Conservation (phyloP, 2,329 filamentous ascomycete species). For the Endothia cerciana region DNA sequence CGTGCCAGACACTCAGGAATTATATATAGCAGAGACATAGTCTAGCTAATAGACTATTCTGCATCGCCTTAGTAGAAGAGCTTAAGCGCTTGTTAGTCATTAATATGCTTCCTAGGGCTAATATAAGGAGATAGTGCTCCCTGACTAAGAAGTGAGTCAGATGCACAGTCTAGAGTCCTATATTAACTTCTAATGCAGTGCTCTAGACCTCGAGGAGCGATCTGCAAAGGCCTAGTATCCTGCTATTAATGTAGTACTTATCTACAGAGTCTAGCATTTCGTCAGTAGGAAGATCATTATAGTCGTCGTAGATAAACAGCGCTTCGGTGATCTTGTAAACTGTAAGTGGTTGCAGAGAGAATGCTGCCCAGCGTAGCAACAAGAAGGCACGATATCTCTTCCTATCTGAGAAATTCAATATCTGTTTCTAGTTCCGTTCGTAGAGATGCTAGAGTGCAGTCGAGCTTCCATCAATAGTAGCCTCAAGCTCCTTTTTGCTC, state of each 20-base stretch:
- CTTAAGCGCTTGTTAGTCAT: not conserved
- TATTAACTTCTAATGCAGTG: not conserved
- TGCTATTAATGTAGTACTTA: not conserved
- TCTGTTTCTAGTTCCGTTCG: not conserved
- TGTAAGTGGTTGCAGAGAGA: not conserved
- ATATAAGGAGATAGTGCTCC: not conserved
- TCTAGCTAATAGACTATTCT: not conserved
- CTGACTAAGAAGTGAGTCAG: not conserved
- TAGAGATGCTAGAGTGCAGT: not conserved
- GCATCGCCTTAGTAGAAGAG: not conserved
- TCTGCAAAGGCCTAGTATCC: not conserved
- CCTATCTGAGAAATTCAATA: not conserved
- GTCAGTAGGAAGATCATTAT: not conserved
- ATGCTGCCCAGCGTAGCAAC: not conserved
- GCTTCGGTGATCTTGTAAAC: not conserved
- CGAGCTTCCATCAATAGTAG: not conserved
- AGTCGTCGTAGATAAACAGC: not conserved
- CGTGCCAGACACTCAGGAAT: not conserved
- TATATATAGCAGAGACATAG: not conserved
- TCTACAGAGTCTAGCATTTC: not conserved
- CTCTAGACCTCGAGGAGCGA: not conserved
- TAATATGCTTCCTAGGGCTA: not conserved
- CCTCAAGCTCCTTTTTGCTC: not conserved
- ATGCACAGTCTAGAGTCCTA: not conserved
- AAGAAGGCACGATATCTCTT: not conserved